Evolutionary conservation across 495 filamentous ascomycete genomes (phyloP).

Genomic region (Penicillium chermesinum): DNA sequence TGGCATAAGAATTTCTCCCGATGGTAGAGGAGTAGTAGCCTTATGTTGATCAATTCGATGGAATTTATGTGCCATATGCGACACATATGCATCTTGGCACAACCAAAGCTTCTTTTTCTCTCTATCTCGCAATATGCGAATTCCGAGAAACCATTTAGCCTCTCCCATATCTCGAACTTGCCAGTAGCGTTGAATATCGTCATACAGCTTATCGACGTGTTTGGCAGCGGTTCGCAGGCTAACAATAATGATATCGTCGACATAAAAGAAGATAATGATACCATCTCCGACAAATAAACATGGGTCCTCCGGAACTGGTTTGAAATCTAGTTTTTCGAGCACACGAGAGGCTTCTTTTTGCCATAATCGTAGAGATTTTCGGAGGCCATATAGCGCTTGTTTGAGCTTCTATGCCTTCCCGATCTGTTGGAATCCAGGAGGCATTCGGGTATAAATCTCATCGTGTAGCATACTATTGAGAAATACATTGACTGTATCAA

Average conservation of each 20-base stretch:
- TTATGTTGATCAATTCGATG: conserved; percentile 4
- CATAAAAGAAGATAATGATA: conserved; percentile 23
- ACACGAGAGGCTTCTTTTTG: conserved; percentile 14
- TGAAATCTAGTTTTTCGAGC: conserved; percentile 14
- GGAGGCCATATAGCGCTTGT: conserved; percentile 21
- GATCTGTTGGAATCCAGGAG: neutral
- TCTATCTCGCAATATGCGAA: conserved; percentile 13
- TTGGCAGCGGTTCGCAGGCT: neutral
- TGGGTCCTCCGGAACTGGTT: conserved; percentile 10
- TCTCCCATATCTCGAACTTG: conserved; percentile 8
- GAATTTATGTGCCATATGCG: conserved; percentile 9
- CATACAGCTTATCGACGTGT: conserved; percentile 1
- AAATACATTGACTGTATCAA: conserved; percentile 8
- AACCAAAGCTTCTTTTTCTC: conserved; percentile 12
- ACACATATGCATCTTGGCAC: conserved; percentile 17
- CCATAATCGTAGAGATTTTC: conserved; percentile 19
- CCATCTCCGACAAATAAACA: conserved; percentile 15
- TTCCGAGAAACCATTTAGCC: conserved; percentile 15
- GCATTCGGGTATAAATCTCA: conserved; percentile 2
- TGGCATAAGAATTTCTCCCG: conserved; percentile 2
- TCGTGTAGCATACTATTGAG: conserved; percentile 5
- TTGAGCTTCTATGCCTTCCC: conserved; percentile 1
- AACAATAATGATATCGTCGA: conserved; percentile 19
- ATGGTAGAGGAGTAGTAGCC: conserved; percentile 5
- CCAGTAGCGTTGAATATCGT: conserved; percentile 2